phyloP scores from a whole-genome alignment of 2,329 filamentous ascomycete species.

The Talaromyces sp. region DNA sequence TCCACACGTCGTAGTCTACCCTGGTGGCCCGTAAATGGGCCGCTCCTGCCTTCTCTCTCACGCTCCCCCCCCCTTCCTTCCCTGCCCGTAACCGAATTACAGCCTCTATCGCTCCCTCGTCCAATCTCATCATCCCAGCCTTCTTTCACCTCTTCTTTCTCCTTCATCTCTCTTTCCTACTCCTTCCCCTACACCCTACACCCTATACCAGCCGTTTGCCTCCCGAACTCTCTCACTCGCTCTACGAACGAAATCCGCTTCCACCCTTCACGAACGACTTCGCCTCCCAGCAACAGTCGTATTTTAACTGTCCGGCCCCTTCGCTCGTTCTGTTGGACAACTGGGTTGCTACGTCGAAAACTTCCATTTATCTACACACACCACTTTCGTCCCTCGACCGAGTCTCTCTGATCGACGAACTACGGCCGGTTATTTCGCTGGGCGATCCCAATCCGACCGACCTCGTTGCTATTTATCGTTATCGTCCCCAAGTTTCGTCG shows the following conservation, averaged over 20 bases:
- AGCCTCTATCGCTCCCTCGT: constrained; percentile 2
- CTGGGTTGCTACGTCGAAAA: neutral
- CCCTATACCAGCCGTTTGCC: neutral
- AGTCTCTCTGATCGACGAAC: neutral
- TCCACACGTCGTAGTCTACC: neutral
- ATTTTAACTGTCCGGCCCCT: neutral
- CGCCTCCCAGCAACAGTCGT: neutral
- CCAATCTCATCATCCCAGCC: neutral
- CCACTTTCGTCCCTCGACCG: neutral
- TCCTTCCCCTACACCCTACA: neutral
- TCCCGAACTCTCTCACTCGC: no score
- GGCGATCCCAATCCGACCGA: neutral
- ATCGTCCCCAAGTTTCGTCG: neutral
- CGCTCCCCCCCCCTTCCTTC: neutral
- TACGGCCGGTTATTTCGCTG: neutral
- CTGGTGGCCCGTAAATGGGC: neutral
- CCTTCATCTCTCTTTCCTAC: neutral
- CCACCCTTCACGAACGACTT: neutral
- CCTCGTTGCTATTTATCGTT: neutral
- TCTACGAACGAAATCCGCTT: no score
- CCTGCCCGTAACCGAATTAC: neutral
- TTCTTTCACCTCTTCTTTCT: neutral
- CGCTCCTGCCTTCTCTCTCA: neutral
- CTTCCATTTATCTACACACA: neutral
- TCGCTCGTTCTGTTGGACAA: neutral